Base-by-base conservation (phyloP, 805 yeast species). In the Yarrowia yakushimensis region DNA sequence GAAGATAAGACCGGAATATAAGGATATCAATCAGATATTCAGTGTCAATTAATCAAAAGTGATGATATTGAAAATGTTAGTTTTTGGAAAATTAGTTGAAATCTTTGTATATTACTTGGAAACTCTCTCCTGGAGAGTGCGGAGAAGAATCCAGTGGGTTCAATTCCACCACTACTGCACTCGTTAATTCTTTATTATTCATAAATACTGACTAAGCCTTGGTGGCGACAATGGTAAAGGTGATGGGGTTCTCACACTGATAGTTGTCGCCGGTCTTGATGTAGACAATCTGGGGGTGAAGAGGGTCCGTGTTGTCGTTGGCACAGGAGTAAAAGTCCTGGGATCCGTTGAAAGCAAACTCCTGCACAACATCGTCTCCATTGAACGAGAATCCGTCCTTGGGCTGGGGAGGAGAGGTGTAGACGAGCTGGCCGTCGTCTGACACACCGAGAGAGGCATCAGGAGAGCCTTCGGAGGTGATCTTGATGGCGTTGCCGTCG, bases 141-240 rank as follows among this genome's bases (percentile, higher is more conserved):
- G n/a, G n/a, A n/a, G n/a, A n/a, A n/a, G n/a, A n/a, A n/a, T n/a
- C n/a, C n/a, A n/a, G n/a, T n/a, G n/a, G n/a, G n/a, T n/a, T n/a
- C n/a, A n/a, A n/a, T n/a, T n/a, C n/a, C n/a, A n/a, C n/a, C n/a
- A n/a, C n/a, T n/a, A n/a, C n/a, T n/a, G n/a, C n/a, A n/a, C n/a
- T n/a, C n/a, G n/a, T n/a, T n/a, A n/a, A n/a, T n/a, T n/a, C n/a
- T n/a, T 25, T 25, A 25, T 25, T 25, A 8, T 25, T 25, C 27
- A 25, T 4, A 25, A 5, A 25, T 8, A 25, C 27, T 25, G 8
- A 25, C 27, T 45, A 45, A 25, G 28, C 39, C 37, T 48, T 31
- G 39, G 55, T 22, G 11, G 55, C 55, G 15, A 30, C 55, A n/a
- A 48, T 48, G 39, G 55, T 48, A 23, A 48, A 31, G n/a, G 20